Evolutionary conservation across 306 rosid species (phyloP).

Genomic region (Abrus pulchellus): DNA sequence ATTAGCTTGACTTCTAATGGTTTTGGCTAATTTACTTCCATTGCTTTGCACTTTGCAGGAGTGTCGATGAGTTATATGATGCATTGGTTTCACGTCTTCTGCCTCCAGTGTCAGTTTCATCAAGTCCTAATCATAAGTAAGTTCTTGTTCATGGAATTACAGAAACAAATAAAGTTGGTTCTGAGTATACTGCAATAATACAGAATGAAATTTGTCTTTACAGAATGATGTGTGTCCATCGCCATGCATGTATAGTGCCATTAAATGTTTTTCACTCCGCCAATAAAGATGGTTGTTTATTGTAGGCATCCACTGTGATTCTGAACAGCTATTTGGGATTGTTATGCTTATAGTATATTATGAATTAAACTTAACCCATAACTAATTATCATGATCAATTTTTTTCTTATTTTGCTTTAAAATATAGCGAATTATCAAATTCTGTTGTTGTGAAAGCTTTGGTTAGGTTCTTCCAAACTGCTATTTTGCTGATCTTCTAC

Average conservation of each 20-base stretch:
- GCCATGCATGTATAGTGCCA: slow-evolving; percentile 17
- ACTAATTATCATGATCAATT: slow-evolving; percentile 13
- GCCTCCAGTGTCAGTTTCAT: slow-evolving; percentile 54
- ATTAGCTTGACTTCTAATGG: background rate
- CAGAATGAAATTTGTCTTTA: slow-evolving; percentile 20
- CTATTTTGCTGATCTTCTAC: slow-evolving; percentile 4
- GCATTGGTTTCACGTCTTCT: slow-evolving; percentile 75
- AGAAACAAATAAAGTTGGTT: slow-evolving; percentile 30
- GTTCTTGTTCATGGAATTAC: slow-evolving; percentile 48
- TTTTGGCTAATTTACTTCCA: background rate
- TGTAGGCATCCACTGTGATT: background rate
- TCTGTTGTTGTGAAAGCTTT: slow-evolving; percentile 5
- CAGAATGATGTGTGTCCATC: slow-evolving; percentile 24
- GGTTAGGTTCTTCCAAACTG: background rate
- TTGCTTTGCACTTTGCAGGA: slow-evolving; percentile 54
- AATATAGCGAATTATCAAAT: background rate
- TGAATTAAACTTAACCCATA: slow-evolving; percentile 3
- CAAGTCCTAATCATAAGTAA: slow-evolving; percentile 75
- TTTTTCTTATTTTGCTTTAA: slow-evolving; percentile 5
- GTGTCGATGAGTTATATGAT: slow-evolving; percentile 78
- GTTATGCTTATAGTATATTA: background rate
- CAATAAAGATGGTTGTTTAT: background rate
- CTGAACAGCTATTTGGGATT: slow-evolving; percentile 25
- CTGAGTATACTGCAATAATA: slow-evolving; percentile 22
- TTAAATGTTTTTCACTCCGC: background rate